A percentile compares a stretch with the other conserved stretches of the same genome.
Conservation (phyloP, 2,329 filamentous ascomycete species). For the Aureobasidium sp. region DNA sequence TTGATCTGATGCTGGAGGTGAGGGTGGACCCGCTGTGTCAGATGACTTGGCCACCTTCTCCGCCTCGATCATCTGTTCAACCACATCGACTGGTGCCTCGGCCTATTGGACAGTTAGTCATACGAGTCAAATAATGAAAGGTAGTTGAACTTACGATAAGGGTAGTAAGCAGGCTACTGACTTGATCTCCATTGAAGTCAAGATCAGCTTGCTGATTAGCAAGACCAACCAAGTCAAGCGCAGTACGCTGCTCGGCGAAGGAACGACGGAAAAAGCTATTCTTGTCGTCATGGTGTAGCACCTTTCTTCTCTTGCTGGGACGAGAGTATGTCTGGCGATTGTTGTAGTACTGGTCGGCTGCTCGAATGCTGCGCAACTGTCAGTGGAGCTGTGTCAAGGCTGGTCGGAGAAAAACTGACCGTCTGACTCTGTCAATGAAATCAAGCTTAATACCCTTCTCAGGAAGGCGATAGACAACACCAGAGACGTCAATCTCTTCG, state of each 20-base stretch:
- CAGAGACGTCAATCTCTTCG: conserved; percentile 35
- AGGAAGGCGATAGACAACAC: conserved; percentile 38
- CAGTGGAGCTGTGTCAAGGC: conserved; percentile 22
- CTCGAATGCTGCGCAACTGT: neutral
- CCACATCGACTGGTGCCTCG: conserved; percentile 38
- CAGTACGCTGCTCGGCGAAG: conserved; percentile 60
- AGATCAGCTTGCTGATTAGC: conserved; percentile 45
- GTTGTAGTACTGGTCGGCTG: conserved; percentile 8
- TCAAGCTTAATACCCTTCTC: conserved; percentile 43
- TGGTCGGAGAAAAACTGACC: conserved; percentile 26
- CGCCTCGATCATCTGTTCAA: conserved; percentile 31
- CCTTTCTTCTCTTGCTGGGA: conserved; percentile 4
- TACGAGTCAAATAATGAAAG: conserved; percentile 19
- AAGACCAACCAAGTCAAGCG: conserved; percentile 56
- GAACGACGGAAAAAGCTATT: conserved; percentile 37
- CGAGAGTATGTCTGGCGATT: neutral
- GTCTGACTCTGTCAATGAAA: conserved; percentile 58
- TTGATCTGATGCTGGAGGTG: conserved; percentile 21
- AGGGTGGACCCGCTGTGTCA: conserved; percentile 17
- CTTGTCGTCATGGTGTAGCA: conserved; percentile 22
- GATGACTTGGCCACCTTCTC: conserved; percentile 20
- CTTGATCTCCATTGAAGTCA: conserved; percentile 39
- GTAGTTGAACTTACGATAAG: conserved; percentile 51
- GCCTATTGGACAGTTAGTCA: conserved; percentile 28
- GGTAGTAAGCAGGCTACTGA: conserved; percentile 49